Evolutionary conservation across 1,284 basidiomycete species (phyloP).

Genomic region (Ceratobasidium sp.): DNA sequence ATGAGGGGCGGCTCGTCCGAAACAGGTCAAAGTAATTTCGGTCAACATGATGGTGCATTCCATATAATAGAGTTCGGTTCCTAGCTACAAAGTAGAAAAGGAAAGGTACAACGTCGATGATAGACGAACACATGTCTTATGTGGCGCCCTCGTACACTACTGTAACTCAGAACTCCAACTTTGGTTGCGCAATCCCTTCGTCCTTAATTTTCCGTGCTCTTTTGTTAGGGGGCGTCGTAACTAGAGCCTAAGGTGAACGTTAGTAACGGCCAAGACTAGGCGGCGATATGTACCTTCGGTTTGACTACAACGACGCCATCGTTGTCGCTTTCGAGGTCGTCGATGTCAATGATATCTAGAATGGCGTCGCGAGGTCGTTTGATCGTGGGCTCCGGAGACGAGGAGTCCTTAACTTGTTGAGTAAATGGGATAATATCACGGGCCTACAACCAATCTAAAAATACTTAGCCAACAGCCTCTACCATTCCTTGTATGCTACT

Average conservation of each 20-base stretch:
- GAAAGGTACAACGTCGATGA: no score
- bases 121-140: no score
- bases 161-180: background rate
- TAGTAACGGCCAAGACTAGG: no score
- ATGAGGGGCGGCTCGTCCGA: no score
- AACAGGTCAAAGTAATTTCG: background rate
- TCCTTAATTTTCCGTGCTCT: background rate
- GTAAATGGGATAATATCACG: background rate
- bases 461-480: no score
- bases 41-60: no score
- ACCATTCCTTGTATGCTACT: no score
- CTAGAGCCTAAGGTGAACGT: background rate
- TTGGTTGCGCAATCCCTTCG: background rate
- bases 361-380: conserved; percentile 6
- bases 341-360: conserved; percentile 11
- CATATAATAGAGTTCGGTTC: no score
- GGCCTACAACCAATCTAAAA: conserved; percentile 11
- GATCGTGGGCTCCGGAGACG: background rate
- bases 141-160: no score
- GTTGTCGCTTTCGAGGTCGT: conserved; percentile 22
- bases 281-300: background rate
- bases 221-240: background rate
- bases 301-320: conserved; percentile 13
- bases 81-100: no score
- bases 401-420: background rate